Base-by-base conservation (phyloP, 305 asterid species). In the Petunia hybrid region DNA sequence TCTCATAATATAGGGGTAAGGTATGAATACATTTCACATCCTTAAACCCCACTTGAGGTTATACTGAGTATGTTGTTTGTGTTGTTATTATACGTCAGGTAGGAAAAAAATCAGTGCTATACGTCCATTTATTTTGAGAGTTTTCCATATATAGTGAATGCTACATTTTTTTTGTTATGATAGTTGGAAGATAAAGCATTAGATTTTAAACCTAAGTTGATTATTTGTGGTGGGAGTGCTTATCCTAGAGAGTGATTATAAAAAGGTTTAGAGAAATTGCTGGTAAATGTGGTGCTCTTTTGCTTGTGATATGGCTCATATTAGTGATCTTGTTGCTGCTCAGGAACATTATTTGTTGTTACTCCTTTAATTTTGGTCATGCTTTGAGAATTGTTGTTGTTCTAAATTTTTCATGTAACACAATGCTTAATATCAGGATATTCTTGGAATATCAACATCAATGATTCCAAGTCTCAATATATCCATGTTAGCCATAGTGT, bases 221-320 rank as follows among this genome's bases (percentile, higher is more conserved):
- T 95, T 61, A 94, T 95, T 43, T 94, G 97, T 60, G 98, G 99
- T 7, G 98, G 97, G 13, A 95, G 99, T 87, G 93, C 99, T 79
- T 95, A 94, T 79, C 98, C 99, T 0, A 92, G 98, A 82, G 98
- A 94, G 98, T 95, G 98, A 95, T 86, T 95, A 94, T 86, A 91
- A 91, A 89, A 87, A 90, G 81, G 22, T 89, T 94, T 48, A 88
- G 88, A 69, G 91, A 87, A 66, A 77, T 95, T 81, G 97, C 97
- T 6, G 98, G 91, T 66, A 93, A 95, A 86, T 87, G 90, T 80
- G 97, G 98, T 1, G 97, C 99, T 1, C 94, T 93, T 38, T 87
- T 95, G 93, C 97, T 93, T 94, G 98, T 80, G 99, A 95, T 76
- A 95, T 95, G 99, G 98, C 99, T 71, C 99, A 95, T 76, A 95